phyloP scores from a whole-genome alignment of 345 rosid species.

The Boechera retrofracta region DNA sequence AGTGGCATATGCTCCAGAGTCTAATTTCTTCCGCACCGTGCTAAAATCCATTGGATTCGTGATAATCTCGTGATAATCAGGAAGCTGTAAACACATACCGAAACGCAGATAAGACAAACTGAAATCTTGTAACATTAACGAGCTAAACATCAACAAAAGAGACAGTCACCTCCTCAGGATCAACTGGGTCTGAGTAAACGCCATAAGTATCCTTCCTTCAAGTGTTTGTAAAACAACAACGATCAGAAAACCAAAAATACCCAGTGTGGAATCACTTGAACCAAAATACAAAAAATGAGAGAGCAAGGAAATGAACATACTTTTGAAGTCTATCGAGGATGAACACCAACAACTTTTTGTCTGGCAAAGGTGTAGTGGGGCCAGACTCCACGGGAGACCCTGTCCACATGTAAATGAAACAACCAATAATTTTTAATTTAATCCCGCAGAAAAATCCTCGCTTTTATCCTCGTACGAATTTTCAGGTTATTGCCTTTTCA shows the following conservation, averaged over 20 bases:
- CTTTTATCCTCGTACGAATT: conserved; percentile 46
- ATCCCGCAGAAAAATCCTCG: conserved; percentile 33
- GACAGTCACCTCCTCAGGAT: conserved; percentile 74
- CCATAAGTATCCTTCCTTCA: conserved; percentile 95
- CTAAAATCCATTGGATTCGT: conserved; percentile 89
- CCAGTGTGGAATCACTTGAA: conserved; percentile 31
- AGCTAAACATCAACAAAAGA: conserved; percentile 29
- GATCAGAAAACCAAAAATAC: conserved; percentile 35
- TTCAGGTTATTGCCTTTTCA: conserved; percentile 49
- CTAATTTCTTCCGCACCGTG: conserved; percentile 77
- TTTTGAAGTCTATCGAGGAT: conserved; percentile 99
- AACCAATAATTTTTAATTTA: conserved; percentile 38
- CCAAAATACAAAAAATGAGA: conserved; percentile 33
- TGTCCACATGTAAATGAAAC: conserved; percentile 61
- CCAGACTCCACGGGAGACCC: conserved; percentile 82
- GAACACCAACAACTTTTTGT: conserved; percentile 97
- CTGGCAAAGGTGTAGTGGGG: conserved; percentile 97
- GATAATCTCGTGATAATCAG: conserved; percentile 88
- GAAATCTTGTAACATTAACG: neutral
- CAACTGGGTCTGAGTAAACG: conserved; percentile 93
- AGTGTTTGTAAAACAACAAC: conserved; percentile 21
- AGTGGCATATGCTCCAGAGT: conserved; percentile 60
- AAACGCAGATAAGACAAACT: conserved; percentile 19
- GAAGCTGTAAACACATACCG: conserved; percentile 68
- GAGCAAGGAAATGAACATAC: conserved; percentile 53